Evolutionary conservation across 768 basidiomycete species (phyloP).

Genomic region (Pleurotus ostreatus): DNA sequence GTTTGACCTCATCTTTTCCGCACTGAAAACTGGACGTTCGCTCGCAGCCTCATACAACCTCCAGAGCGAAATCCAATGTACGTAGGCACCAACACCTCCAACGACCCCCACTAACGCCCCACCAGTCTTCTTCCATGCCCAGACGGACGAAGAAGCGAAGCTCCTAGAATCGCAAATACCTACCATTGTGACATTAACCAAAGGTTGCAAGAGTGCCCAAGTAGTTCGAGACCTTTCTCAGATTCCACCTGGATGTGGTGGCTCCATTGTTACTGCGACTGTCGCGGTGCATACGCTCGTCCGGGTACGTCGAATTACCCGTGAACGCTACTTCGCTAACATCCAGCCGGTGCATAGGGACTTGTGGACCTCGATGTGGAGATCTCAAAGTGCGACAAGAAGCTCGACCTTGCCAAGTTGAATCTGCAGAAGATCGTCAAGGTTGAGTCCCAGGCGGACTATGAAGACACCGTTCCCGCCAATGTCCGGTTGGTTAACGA

Average conservation of each 20-base stretch:
- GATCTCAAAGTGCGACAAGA: conserved; percentile 88
- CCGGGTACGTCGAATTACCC: conserved; percentile 45
- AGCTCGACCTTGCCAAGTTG: conserved; percentile 65
- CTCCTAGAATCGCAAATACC: conserved; percentile 70
- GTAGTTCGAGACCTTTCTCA: conserved; percentile 61
- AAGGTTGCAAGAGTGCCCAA: conserved; percentile 77
- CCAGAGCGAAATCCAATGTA: conserved; percentile 80
- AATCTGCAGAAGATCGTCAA: conserved; percentile 78
- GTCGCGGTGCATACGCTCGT: conserved; percentile 83
- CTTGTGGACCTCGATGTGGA: conserved; percentile 87
- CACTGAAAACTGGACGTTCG: conserved; percentile 76
- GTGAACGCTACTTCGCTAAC: background rate
- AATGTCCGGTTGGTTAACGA: conserved; percentile 58
- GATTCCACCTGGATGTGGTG: conserved; percentile 88
- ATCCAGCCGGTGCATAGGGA: conserved; percentile 46
- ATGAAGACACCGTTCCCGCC: conserved; percentile 75
- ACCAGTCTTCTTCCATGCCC: conserved; percentile 74
- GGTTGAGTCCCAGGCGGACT: conserved; percentile 67
- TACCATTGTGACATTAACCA: conserved; percentile 80
- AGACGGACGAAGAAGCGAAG: conserved; percentile 54
- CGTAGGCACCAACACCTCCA: conserved; percentile 18
- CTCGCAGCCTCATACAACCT: conserved; percentile 88
- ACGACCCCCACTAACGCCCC: background rate
- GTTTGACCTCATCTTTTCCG: conserved; percentile 83
- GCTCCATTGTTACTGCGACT: conserved; percentile 70